A percentile compares a stretch with the other conserved stretches of the same genome.
Evolutionary conservation across 148 eudicot species (phyloP).

Genomic region (Vaccinium vitisidaea): DNA sequence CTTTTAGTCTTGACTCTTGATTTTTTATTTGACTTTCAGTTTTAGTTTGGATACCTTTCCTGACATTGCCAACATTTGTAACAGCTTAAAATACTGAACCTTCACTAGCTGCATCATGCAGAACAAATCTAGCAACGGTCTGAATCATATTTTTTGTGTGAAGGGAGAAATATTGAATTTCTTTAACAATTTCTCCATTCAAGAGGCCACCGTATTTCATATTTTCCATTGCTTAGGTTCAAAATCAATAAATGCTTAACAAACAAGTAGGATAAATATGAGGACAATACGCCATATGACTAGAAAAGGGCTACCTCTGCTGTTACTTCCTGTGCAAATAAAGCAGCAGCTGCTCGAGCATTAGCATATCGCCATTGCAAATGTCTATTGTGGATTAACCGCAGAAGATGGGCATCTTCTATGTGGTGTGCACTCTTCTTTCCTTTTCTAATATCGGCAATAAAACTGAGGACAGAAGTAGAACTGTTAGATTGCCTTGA

Average conservation of each 20-base stretch:
- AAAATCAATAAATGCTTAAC: background rate
- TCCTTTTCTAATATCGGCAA: conserved; percentile 81
- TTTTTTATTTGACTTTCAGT: background rate
- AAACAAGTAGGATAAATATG: background rate
- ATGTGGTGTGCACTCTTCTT: conserved; percentile 64
- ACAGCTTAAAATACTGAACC: background rate
- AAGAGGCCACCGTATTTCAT: background rate
- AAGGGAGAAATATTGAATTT: background rate
- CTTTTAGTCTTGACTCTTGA: background rate
- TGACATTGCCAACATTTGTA: background rate
- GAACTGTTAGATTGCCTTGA: conserved; percentile 55
- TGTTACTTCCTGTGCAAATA: conserved; percentile 49
- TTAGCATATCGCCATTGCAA: conserved; percentile 93
- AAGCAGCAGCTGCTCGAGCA: conserved; percentile 62
- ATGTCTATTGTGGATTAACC: conserved; percentile 74
- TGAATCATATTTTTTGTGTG: background rate
- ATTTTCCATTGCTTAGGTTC: background rate
- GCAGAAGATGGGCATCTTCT: conserved; percentile 85
- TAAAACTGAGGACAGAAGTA: conserved; percentile 86
- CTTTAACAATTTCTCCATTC: background rate
- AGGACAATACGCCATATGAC: background rate
- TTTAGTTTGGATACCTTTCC: background rate
- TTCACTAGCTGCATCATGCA: conserved; percentile 4
- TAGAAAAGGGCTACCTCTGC: conserved; percentile 52
- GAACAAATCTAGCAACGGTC: background rate